A percentile compares a stretch with the other conserved stretches of the same genome.
Conservation (phyloP, 2,329 filamentous ascomycete genomes). For the Neopestalotiopsis rosae region DNA sequence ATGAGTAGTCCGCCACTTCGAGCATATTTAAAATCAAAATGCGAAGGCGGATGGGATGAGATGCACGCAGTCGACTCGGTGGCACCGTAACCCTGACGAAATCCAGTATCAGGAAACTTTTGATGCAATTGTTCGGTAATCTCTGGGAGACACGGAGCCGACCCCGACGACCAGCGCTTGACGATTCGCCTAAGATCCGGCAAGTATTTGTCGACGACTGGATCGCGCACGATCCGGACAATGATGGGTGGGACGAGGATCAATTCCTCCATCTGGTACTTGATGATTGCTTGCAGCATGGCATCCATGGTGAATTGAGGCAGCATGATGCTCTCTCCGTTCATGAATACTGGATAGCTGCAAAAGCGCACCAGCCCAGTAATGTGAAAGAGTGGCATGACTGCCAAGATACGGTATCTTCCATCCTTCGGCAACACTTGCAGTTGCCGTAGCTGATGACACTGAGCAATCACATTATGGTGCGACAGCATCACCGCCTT, state of each 20-base stretch:
- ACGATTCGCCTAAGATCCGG: slow-evolving; percentile 34
- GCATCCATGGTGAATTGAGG: slow-evolving; percentile 29
- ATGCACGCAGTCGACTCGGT: slow-evolving; percentile 69
- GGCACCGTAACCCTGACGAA: slow-evolving; percentile 71
- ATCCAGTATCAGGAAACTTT: slow-evolving; percentile 62
- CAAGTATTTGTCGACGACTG: slow-evolving; percentile 22
- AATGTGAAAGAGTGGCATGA: slow-evolving; percentile 28
- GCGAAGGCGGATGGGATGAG: slow-evolving; percentile 60
- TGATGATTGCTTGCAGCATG: slow-evolving; percentile 26
- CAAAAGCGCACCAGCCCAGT: slow-evolving; percentile 25
- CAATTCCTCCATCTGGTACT: slow-evolving; percentile 28
- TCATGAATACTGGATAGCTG: slow-evolving; percentile 26
- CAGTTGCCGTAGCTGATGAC: slow-evolving; percentile 21
- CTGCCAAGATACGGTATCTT: slow-evolving; percentile 17
- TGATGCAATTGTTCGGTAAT: slow-evolving; percentile 59
- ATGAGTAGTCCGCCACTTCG: slow-evolving; percentile 60
- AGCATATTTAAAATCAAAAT: slow-evolving; percentile 61
- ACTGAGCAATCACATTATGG: slow-evolving; percentile 23
- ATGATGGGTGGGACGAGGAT: slow-evolving; percentile 31
- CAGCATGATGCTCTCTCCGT: slow-evolving; percentile 29
- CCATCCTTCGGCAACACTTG: slow-evolving; percentile 17
- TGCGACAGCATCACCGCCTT: slow-evolving; percentile 24
- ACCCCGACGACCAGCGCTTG: slow-evolving; percentile 61
- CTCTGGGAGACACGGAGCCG: slow-evolving; percentile 60
- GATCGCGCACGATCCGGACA: slow-evolving; percentile 28